These are phyloP conservation scores for Spizellomyces punctatus DNA, from an alignment of 192 early-diverging fungal species.

Conservation along the genomic window DNA sequence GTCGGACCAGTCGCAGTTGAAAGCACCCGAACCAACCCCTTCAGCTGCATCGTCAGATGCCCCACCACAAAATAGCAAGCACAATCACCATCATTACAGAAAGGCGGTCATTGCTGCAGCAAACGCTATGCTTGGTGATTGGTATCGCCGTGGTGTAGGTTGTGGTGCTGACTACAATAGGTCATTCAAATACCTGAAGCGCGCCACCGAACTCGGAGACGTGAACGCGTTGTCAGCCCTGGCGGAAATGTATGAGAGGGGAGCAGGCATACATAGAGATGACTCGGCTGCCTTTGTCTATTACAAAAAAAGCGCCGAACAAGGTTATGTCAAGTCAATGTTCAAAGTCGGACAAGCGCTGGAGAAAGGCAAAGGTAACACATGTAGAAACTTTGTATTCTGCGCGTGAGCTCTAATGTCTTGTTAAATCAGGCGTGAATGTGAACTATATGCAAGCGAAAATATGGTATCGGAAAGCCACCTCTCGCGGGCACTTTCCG, in stretches of 20 bases:
- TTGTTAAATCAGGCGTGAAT: background rate
- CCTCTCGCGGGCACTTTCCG: conserved; percentile 33
- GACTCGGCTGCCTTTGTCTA: conserved; percentile 33
- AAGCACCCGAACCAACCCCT: too few species aligned
- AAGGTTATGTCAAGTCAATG: conserved; percentile 18
- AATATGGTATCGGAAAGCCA: conserved; percentile 33
- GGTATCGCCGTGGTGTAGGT: conserved; percentile 38
- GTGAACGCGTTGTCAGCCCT: conserved; percentile 10
- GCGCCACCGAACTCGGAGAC: conserved; percentile 28
- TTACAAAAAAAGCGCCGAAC: conserved; percentile 29
- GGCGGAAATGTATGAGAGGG: conserved; percentile 41
- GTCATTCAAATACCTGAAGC: conserved; percentile 29
- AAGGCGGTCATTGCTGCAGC: conserved; percentile 5
- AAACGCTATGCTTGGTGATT: conserved; percentile 37
- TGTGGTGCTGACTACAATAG: conserved; percentile 26
- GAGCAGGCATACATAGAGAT: conserved; percentile 33
- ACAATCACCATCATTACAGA: background rate
- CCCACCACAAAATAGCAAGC: background rate
- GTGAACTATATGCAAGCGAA: conserved; percentile 26
- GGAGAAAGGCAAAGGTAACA: conserved; percentile 39
- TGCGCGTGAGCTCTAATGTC: background rate
- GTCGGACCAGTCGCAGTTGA: too few species aligned
- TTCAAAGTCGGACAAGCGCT: conserved; percentile 34
- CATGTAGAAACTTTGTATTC: background rate
- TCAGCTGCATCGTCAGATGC: too few species aligned